Percentiles rank a stretch among this genome's conserved stretches.
These are phyloP conservation scores for Kuraishia cidri DNA, from an alignment of 805 yeast genomes.

Conservation along the genomic window DNA sequence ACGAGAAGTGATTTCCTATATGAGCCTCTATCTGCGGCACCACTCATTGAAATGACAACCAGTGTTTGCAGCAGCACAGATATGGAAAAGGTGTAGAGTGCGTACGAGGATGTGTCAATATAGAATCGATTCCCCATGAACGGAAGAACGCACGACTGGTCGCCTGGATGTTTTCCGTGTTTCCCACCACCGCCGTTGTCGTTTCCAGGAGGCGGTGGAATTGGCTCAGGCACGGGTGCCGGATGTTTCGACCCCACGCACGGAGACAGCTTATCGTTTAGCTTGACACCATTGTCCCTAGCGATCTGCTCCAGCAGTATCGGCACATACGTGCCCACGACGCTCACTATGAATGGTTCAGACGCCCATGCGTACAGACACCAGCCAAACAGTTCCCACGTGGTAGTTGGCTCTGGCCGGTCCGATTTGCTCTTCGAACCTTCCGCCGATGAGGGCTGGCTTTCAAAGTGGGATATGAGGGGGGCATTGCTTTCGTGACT, in stretches of 20 bases:
- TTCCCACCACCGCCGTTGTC: too few relatives aligned
- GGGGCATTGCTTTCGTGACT: too few relatives aligned
- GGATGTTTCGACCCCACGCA: slow-evolving; percentile 29
- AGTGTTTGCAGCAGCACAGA: slow-evolving; percentile 69
- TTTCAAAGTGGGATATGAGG: too few relatives aligned
- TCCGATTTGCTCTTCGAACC: background rate
- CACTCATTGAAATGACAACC: slow-evolving; percentile 64
- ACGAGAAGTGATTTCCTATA: slow-evolving; percentile 50
- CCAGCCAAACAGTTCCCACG: slow-evolving; percentile 53
- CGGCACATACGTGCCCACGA: slow-evolving; percentile 73
- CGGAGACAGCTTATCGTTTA: slow-evolving; percentile 46
- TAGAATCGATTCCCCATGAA: slow-evolving; percentile 21
- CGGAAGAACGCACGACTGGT: slow-evolving; percentile 22
- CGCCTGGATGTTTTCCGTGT: too few relatives aligned
- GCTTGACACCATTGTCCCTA: slow-evolving; percentile 58
- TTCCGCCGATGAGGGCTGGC: too few relatives aligned
- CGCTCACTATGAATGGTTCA: slow-evolving; percentile 75
- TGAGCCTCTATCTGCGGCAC: slow-evolving; percentile 58
- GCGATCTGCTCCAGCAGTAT: slow-evolving; percentile 64
- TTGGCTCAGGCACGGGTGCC: slow-evolving; percentile 19
- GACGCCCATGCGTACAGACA: slow-evolving; percentile 65
- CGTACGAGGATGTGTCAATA: slow-evolving; percentile 67
- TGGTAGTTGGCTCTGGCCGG: background rate
- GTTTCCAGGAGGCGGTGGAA: slow-evolving; percentile 18
- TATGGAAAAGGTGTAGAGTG: slow-evolving; percentile 62